A percentile compares a stretch with the other conserved stretches of the same genome.
phyloP scores from a whole-genome alignment of 2,329 filamentous ascomycete species.

The Colletotrichum spaethianum region DNA sequence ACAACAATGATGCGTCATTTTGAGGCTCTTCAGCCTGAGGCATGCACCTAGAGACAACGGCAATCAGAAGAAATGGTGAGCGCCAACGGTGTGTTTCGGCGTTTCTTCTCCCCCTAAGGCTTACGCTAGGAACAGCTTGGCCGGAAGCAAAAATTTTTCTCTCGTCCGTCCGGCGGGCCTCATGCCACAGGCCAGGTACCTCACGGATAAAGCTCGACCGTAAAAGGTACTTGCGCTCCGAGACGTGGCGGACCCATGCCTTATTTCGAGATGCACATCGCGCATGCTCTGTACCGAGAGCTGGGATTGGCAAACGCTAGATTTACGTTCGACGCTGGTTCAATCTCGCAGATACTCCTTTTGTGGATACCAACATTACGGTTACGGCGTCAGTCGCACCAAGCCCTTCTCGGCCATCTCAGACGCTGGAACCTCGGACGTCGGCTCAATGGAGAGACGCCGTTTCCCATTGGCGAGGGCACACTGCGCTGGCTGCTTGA shows the following conservation, averaged over 20 bases:
- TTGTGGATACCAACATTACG: slow-evolving; percentile 31
- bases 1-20: slow-evolving; percentile 37
- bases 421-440: slow-evolving; percentile 35
- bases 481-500: background rate
- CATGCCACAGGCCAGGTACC: background rate
- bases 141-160: background rate
- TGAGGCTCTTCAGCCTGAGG: slow-evolving; percentile 40
- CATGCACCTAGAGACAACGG: slow-evolving; percentile 26
- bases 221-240: slow-evolving; percentile 3
- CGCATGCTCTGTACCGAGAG: slow-evolving; percentile 27
- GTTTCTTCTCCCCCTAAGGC: slow-evolving; percentile 25
- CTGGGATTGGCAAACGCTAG: slow-evolving; percentile 35
- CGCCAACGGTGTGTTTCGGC: slow-evolving; percentile 24
- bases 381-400: slow-evolving; percentile 17
- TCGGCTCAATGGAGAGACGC: slow-evolving; percentile 32
- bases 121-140: slow-evolving; percentile 9
- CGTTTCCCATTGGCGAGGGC: slow-evolving; percentile 7
- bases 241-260: slow-evolving; percentile 19
- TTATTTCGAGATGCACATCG: slow-evolving; percentile 20
- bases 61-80: slow-evolving; percentile 8
- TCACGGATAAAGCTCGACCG: slow-evolving; percentile 3
- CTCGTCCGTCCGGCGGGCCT: background rate
- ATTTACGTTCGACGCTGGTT: slow-evolving; percentile 36
- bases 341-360: slow-evolving; percentile 39
- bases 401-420: slow-evolving; percentile 32